Evolutionary conservation across 441 rosid species (phyloP).

Genomic region (Bocquillonia castaneifolia): DNA sequence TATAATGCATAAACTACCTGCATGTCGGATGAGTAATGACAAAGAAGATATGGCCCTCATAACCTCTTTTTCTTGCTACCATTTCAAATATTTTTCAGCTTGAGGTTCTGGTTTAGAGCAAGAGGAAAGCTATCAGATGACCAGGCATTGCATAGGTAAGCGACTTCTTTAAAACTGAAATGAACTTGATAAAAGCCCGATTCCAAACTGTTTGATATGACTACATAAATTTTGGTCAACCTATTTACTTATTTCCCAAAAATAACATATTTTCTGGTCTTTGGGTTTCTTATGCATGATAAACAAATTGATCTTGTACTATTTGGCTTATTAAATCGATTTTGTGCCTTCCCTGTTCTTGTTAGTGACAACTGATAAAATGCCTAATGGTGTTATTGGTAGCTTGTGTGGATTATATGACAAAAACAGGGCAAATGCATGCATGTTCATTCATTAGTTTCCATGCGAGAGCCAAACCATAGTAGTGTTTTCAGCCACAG

Average conservation of each 20-base stretch:
- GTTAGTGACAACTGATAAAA: neutral
- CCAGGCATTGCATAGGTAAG: slow-evolving; percentile 89
- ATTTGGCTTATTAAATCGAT: neutral
- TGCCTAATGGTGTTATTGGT: neutral
- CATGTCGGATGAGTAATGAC: neutral
- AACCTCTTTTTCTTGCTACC: neutral
- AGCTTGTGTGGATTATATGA: neutral
- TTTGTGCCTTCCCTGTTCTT: neutral
- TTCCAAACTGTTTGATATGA: neutral
- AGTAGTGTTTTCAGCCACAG: neutral
- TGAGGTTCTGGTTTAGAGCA: slow-evolving; percentile 92
- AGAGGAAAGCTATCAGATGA: slow-evolving; percentile 93
- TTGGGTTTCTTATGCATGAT: neutral
- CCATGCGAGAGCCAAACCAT: neutral
- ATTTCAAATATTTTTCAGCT: slow-evolving; percentile 39
- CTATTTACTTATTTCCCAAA: slow-evolving; percentile 2
- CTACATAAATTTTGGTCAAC: neutral
- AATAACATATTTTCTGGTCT: neutral
- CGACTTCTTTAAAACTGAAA: slow-evolving; percentile 1
- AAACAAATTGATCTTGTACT: neutral
- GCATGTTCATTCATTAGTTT: neutral
- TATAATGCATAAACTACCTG: slow-evolving; percentile 8
- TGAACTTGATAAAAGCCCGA: neutral
- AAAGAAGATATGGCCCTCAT: neutral
- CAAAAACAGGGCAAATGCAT: neutral